Evolutionary conservation across 257 asterid genomes (phyloP), one percentile per base, ranked within the genome.

Genomic region (Capsicum chinense): DNA sequence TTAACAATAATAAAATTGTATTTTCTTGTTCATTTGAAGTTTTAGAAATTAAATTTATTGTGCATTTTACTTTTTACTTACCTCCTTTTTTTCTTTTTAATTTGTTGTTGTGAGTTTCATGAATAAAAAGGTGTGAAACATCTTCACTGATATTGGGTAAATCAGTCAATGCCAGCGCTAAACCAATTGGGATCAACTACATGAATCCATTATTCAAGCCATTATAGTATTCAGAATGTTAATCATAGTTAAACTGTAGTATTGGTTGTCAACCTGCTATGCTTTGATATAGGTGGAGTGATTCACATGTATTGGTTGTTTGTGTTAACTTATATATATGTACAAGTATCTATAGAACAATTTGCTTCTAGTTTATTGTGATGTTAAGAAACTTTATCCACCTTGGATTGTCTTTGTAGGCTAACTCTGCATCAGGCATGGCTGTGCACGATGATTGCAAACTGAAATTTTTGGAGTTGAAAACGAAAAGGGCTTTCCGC

Each of bases 371-470:
- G 63, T 74, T 73, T 74, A 44, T 26, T 52, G 64, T 76, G 14
- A 6, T 76, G 1, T 76, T 76, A 52, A 76, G 63, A 14, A 76
- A 14, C 15, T 76, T 52, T 56, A 26, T 76, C 52, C 42, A 52
- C 47, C 63, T 76, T 16, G 63, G 64, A 76, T 76, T 76, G 21
- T 52, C 63, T 52, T 76, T 13, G 63, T 26, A 76, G 81, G 81
- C 81, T 52, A 76, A 76, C 63, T 5, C 81, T 50, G 81, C 81
- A 13, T 76, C 81, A 33, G 81, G 81, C 63, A 76, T 76, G 81
- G 81, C 81, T 52, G 81, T 76, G 62, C 81, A 76, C 9, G 81
- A 76, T 1, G 81, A 76, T 76, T 76, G 81, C 81, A 76, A 76
- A 76, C 81, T 76, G 81, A 76, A 76, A 54, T 76, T 76, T 14